Conservation (phyloP, 306 rosid species). For the Castanea mollissima region DNA sequence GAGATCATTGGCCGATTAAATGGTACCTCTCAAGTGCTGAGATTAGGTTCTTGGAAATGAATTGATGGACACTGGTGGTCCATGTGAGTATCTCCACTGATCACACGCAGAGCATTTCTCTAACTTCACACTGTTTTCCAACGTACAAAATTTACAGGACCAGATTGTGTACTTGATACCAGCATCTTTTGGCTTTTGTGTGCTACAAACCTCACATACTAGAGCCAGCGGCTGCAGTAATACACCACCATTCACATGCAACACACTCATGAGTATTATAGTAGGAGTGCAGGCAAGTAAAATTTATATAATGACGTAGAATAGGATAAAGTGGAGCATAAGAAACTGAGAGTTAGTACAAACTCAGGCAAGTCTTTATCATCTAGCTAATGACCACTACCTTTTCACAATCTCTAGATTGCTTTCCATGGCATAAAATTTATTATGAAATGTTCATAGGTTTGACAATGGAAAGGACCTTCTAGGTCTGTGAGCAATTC, state of each 20-base stretch:
- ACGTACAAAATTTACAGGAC: conserved; percentile 72
- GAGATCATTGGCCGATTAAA: neutral
- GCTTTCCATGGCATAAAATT: neutral
- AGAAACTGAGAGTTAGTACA: neutral
- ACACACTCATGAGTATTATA: neutral
- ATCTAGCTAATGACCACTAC: neutral
- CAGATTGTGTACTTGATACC: conserved; percentile 46
- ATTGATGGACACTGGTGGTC: conserved; percentile 38
- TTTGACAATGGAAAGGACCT: neutral
- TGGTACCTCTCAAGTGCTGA: conserved; percentile 34
- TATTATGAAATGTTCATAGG: neutral
- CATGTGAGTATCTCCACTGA: conserved; percentile 80
- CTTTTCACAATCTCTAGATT: neutral
- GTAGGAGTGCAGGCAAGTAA: neutral
- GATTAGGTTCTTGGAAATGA: conserved; percentile 26
- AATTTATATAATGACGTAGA: neutral
- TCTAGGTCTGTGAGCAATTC: neutral
- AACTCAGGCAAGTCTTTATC: neutral
- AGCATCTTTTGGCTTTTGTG: conserved; percentile 58
- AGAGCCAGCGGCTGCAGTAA: conserved; percentile 66
- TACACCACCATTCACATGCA: conserved; percentile 33
- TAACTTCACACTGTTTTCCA: conserved; percentile 67
- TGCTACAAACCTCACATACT: conserved; percentile 67
- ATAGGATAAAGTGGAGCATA: neutral
- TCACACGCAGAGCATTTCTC: conserved; percentile 71